These are phyloP conservation scores for Backusella tuberculispora DNA, from an alignment of 192 early-diverging fungal species.

Conservation along the genomic window DNA sequence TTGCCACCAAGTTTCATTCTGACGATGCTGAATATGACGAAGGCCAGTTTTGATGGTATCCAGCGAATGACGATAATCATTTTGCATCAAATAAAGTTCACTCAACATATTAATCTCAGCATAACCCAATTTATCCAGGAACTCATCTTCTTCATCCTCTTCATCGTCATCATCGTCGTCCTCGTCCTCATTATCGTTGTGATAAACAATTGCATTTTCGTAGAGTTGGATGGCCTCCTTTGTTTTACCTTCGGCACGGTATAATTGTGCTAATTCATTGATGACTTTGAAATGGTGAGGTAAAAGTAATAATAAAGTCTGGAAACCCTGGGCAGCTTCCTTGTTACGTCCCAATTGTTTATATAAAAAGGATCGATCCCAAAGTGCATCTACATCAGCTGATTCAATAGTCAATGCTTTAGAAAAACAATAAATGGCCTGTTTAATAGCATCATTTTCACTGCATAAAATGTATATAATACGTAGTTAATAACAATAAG, in stretches of 20 bases:
- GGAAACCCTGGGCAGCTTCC: conserved; percentile 63
- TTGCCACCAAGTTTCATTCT: conserved; percentile 68
- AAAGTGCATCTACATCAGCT: conserved; percentile 66
- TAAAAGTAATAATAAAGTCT: conserved; percentile 54
- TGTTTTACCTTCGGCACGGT: conserved; percentile 56
- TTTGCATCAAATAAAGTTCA: conserved; percentile 81
- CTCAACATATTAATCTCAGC: conserved; percentile 87
- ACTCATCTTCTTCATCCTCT: conserved; percentile 44
- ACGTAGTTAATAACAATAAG: conserved; percentile 14
- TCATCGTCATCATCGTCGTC: conserved; percentile 43
- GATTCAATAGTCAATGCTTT: conserved; percentile 70
- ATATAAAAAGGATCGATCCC: conserved; percentile 70
- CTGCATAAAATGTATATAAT: conserved; percentile 26
- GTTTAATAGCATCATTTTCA: conserved; percentile 65
- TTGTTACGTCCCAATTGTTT: conserved; percentile 53
- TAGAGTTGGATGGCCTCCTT: conserved; percentile 62
- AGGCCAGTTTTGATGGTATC: conserved; percentile 71
- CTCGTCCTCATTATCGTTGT: conserved; percentile 44
- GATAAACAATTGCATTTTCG: conserved; percentile 56
- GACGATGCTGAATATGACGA: conserved; percentile 71
- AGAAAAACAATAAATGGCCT: conserved; percentile 84
- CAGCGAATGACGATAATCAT: conserved; percentile 77
- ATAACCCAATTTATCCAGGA: conserved; percentile 63
- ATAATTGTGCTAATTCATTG: conserved; percentile 63
- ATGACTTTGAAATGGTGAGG: conserved; percentile 74